Evolutionary conservation across 202 grass and related monocot species (phyloP), one percentile per base, ranked within the genome.

Genomic region (Elaeis oleifera): DNA sequence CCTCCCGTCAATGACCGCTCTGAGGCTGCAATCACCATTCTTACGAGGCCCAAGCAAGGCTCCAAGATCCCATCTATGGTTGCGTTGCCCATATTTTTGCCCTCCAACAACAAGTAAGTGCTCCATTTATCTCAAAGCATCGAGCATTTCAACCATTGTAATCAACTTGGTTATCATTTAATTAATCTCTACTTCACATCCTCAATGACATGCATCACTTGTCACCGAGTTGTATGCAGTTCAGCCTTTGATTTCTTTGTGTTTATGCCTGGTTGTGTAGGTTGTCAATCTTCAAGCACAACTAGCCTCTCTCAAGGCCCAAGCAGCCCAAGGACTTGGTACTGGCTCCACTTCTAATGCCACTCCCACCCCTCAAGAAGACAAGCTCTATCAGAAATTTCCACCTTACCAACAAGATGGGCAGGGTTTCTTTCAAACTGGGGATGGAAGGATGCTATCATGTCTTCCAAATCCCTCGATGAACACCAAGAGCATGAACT

Each of bases 311-410:
- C 18, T 63, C n/a, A 63, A 63, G 36, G 60, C 31, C 3, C 60
- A 63, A 21, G 60, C 11, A 60, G 58, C 58, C 4, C 56, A 84
- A 75, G 83, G 78, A 36, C 84, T 77, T 54, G 79, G 26, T 3
- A n/a, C 16, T 28, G 27, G 57, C 57, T 24, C 51, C 3, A 24
- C 23, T 24, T 24, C 23, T 5, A 18, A 13, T 15, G 28, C 23
- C 17, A 7, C 14, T 18, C 11, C 3, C 14, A 18, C 65, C 20
- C 17, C 52, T 18, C 49, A 18, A 14, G 23, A 27, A 5, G 24
- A 11, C 50, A 53, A 31, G 49, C 23, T 53, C 36, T 14, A 44
- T 13, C 36, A 44, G 6, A 44, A 44, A 44, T 44, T 44, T 27
- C 57, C 57, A 25, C 15, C 25, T 59, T 59, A 29, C 26, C 57